These are phyloP conservation scores for Fusarium sp. DNA, from an alignment of 2,329 filamentous ascomycete species.

Conservation along the genomic window DNA sequence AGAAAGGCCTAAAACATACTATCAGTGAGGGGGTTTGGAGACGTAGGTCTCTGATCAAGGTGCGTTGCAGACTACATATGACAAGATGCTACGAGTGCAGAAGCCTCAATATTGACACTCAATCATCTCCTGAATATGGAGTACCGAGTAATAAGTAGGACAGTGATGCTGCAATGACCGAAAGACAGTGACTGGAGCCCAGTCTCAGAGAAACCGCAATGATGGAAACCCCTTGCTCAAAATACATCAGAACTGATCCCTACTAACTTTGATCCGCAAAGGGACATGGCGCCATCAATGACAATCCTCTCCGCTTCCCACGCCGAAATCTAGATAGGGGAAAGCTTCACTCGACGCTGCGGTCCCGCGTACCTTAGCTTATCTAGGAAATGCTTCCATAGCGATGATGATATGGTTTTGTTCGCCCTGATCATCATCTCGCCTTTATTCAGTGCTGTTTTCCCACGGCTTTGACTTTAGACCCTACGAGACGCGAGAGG, in stretches of 20 bases:
- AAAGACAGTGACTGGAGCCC: neutral
- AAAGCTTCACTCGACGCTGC: neutral
- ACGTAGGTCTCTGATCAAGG: neutral
- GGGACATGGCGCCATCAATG: constrained; percentile 10
- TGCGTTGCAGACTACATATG: neutral
- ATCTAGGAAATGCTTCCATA: neutral
- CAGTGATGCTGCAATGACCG: constrained; percentile 3
- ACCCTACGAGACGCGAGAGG: neutral
- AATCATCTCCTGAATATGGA: neutral
- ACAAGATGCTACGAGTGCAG: neutral
- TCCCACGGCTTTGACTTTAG: neutral
- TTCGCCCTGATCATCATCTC: neutral
- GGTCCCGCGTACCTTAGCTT: constrained; percentile 13
- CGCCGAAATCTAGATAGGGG: neutral
- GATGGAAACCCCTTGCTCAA: neutral
- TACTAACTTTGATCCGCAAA: constrained; percentile 11
- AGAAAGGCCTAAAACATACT: neutral
- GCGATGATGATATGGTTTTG: neutral
- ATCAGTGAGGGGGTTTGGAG: neutral
- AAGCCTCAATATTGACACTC: neutral
- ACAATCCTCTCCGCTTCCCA: neutral
- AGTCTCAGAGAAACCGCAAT: neutral
- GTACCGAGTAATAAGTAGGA: neutral
- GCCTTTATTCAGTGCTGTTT: neutral
- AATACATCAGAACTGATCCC: neutral